Base-by-base conservation (phyloP, 257 asterid genomes). In the Petunia axillaris region DNA sequence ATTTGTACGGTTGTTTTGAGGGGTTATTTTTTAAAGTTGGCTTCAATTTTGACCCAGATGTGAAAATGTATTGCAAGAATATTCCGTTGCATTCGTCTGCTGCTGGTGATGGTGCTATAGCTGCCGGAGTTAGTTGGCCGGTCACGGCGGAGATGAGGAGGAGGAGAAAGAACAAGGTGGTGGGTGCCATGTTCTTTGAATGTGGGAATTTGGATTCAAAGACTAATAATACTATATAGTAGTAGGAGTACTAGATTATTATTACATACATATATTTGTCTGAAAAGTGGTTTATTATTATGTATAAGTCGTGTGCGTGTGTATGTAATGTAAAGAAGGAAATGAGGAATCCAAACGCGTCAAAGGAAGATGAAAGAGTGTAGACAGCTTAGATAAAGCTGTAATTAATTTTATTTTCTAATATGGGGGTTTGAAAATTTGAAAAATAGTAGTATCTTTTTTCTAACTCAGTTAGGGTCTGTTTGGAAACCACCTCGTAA, bases 81-180 rank as follows among this genome's bases (percentile, higher is more conserved):
- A 93, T 78, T 5, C 96, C 97, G 86, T 81, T 89, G 85, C 97
- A 93, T 55, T 65, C 68, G 55, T 91, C 94, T 77, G 90, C 84
- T 8, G 90, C 84, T 13, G 93, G 87, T 0, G 89, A 77, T 25
- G 90, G 87, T 14, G 94, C 87, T 8, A 82, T 85, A 1, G 90
- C 80, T 5, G 60, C 46, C 54, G 89, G 48, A 36, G 91, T 0
- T 35, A 62, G 35, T 78, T 79, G 70, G 5, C 86, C 82, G 64
- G 84, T 64, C 13, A 52, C 86, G 58, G 50, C 76, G 68, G 16
- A 62, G 80, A 41, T 38, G 63, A 36, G 37, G 43, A 75, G 55
- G 74, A 76, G 68, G 80, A 82, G 78, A 78, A 48, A 64, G 75
- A 37, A 60, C 25, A 75, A 38, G 64, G 77, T 52, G 10, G 76